Evolutionary conservation across 1,139 yeast species (phyloP).

Genomic region (Taphrina deformans): DNA sequence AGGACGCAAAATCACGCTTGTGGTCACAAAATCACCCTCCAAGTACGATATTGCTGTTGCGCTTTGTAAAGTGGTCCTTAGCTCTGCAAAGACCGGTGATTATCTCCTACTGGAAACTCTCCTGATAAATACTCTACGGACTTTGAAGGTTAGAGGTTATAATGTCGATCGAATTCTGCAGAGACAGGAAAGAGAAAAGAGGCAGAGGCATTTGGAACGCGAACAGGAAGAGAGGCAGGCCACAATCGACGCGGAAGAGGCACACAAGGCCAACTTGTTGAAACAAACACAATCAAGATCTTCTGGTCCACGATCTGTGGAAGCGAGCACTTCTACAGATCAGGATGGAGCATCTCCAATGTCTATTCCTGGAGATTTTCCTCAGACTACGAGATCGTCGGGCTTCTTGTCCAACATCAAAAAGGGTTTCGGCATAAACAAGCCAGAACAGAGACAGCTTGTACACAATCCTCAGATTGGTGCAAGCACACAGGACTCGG

Average conservation of each 20-base stretch:
- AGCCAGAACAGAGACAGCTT: neutral
- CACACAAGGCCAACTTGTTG: neutral
- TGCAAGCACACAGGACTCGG: neutral
- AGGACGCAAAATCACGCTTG: slow-evolving; percentile 34
- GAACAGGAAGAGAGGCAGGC: slow-evolving; percentile 34
- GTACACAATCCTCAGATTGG: neutral
- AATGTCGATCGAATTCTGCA: slow-evolving; percentile 46
- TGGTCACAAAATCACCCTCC: slow-evolving; percentile 41
- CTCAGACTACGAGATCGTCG: neutral
- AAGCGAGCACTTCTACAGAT: neutral
- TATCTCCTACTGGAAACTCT: slow-evolving; percentile 48
- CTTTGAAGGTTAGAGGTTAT: slow-evolving; percentile 48
- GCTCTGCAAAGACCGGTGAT: slow-evolving; percentile 47
- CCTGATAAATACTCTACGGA: slow-evolving; percentile 43
- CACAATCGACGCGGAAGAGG: slow-evolving; percentile 32
- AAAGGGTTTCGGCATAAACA: slow-evolving; percentile 17
- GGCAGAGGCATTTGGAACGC: slow-evolving; percentile 31
- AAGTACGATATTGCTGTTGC: slow-evolving; percentile 49
- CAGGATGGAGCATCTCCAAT: neutral
- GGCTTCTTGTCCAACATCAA: slow-evolving; percentile 7
- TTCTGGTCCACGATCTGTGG: neutral
- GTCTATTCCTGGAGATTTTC: slow-evolving; percentile 2
- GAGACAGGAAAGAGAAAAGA: slow-evolving; percentile 40
- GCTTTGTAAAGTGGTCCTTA: slow-evolving; percentile 43
- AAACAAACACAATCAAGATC: neutral